Percentiles rank a stretch among this genome's conserved stretches.
Evolutionary conservation across 2,329 filamentous ascomycete species (phyloP).

Genomic region (Xylariaceae sp.): DNA sequence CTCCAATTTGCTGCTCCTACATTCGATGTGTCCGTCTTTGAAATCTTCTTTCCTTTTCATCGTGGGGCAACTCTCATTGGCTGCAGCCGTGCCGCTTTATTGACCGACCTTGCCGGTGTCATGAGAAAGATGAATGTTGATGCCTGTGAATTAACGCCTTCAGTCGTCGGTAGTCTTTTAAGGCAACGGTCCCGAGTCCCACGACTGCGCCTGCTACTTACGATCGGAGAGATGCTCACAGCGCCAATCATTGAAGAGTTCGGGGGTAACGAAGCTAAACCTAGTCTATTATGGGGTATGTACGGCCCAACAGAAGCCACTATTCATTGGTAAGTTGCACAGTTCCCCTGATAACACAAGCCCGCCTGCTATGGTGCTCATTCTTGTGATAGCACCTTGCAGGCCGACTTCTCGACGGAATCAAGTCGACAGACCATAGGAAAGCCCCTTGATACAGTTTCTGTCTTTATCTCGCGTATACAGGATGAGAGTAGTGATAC

Average conservation of each 20-base stretch:
- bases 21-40: slow-evolving; percentile 92
- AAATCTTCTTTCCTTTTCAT: slow-evolving; percentile 85
- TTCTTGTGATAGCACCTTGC: slow-evolving; percentile 57
- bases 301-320: slow-evolving; percentile 91
- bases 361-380: slow-evolving; percentile 1
- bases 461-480: slow-evolving; percentile 64
- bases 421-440: slow-evolving; percentile 69
- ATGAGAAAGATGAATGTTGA: slow-evolving; percentile 67
- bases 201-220: slow-evolving; percentile 66
- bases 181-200: slow-evolving; percentile 65
- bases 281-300: slow-evolving; percentile 81
- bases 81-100: slow-evolving; percentile 64
- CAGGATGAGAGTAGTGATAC: slow-evolving; percentile 25
- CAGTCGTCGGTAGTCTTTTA: slow-evolving; percentile 75
- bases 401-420: slow-evolving; percentile 54
- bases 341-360: not conserved
- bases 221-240: slow-evolving; percentile 92
- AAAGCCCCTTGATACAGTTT: slow-evolving; percentile 74
- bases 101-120: slow-evolving; percentile 68
- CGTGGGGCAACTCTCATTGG: slow-evolving; percentile 70
- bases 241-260: slow-evolving; percentile 73
- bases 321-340: slow-evolving; percentile 66
- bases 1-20: slow-evolving; percentile 90
- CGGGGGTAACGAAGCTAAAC: slow-evolving; percentile 50
- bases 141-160: slow-evolving; percentile 85